Evolutionary conservation across 2,329 filamentous ascomycete species (phyloP).

Genomic region (Aureobasidium sp.): DNA sequence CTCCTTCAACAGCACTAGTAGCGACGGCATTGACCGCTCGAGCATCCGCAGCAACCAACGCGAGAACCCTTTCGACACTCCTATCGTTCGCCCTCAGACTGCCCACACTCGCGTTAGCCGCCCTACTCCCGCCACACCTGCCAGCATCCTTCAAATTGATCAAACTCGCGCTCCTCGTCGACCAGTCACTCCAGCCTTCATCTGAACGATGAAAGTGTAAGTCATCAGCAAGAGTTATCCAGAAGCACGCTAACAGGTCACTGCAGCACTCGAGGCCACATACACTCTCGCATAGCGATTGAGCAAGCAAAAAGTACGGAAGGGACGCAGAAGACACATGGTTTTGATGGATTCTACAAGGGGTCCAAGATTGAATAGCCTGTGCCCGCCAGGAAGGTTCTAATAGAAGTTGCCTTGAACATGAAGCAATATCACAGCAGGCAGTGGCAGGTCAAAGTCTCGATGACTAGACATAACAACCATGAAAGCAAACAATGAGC

Average conservation of each 20-base stretch:
- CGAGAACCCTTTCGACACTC: neutral
- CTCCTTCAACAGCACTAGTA: neutral
- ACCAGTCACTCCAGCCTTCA: neutral
- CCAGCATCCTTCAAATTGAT: neutral
- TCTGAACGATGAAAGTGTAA: neutral
- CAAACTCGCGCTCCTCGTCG: neutral
- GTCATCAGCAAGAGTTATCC: neutral
- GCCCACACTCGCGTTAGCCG: neutral
- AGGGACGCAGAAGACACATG: too few relatives aligned
- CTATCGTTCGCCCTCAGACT: neutral
- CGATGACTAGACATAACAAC: too few relatives aligned
- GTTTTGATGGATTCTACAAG: too few relatives aligned
- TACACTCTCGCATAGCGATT: neutral
- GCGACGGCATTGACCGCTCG: neutral
- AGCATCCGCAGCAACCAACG: neutral
- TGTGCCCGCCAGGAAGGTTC: too few relatives aligned
- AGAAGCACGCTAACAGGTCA: neutral
- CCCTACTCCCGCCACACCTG: neutral
- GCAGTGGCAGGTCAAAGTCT: too few relatives aligned
- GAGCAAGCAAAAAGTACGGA: neutral
- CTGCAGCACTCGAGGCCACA: neutral
- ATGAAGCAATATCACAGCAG: too few relatives aligned
- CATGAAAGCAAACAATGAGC: too few relatives aligned
- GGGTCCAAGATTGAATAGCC: too few relatives aligned
- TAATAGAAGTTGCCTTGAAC: too few relatives aligned